phyloP scores from a whole-genome alignment of 306 rosid species.

The Vigna nakashimae region DNA sequence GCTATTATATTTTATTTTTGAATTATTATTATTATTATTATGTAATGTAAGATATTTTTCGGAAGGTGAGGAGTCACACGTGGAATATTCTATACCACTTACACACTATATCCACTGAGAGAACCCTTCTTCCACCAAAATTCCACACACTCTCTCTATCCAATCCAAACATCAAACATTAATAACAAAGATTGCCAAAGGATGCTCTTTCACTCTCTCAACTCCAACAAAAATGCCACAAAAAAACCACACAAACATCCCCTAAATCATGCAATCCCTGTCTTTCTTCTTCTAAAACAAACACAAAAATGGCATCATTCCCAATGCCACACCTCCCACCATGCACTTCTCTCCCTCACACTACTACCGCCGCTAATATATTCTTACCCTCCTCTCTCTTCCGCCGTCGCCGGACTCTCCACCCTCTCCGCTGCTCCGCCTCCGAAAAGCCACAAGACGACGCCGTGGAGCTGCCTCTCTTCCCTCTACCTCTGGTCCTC shows the following conservation, averaged over 20 bases:
- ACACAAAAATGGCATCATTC: conserved; percentile 59
- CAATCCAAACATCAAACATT: neutral
- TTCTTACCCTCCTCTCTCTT: neutral
- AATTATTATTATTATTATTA: too few species aligned
- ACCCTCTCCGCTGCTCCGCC: conserved; percentile 71
- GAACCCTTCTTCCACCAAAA: neutral
- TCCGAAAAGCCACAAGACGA: conserved; percentile 72
- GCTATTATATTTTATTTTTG: too few species aligned
- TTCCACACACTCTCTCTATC: neutral
- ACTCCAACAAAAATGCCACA: too few species aligned
- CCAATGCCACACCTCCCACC: conserved; percentile 61
- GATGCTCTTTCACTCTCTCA: too few species aligned
- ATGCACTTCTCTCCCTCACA: conserved; percentile 45
- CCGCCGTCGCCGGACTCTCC: conserved; percentile 40
- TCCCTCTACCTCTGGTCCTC: conserved; percentile 86
- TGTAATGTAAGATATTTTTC: too few species aligned
- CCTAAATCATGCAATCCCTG: neutral
- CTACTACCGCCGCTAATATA: neutral
- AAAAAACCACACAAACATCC: neutral
- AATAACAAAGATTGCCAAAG: neutral
- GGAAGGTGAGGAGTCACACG: neutral
- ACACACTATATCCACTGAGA: neutral
- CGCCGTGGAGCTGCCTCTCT: conserved; percentile 83
- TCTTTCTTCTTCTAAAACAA: neutral
- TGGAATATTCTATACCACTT: too few species aligned